Base-by-base conservation (phyloP, 805 yeast genomes). In the Saturnispora mendoncae region DNA sequence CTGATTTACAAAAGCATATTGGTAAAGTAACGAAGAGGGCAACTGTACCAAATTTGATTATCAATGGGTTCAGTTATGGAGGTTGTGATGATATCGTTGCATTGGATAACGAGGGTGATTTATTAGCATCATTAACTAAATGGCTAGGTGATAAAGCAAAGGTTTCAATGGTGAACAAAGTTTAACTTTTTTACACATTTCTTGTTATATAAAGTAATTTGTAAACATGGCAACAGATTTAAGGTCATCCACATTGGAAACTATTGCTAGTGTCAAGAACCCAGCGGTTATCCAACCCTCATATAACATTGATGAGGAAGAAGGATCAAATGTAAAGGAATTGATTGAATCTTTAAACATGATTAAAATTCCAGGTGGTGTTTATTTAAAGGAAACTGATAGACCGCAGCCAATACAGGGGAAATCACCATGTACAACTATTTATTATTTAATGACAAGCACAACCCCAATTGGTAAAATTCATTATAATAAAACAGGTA, bases 11-110 rank as follows among this genome's bases (percentile, higher is more conserved):
- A 61, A 73, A 67, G 14, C 80, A 81, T 59, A 69, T 92, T 39
- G 80, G 70, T 14, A 66, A 69, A 38, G 60, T 71, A 43, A 76
- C 95, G 4, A 94, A 92, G 6, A 76, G 96, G 51, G 64, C 64
- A 23, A 90, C 97, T 0, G 98, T 92, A 12, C 98, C 98, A 20
- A 92, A 92, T 56, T 73, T 92, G 17, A 68, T 85, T 41, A 73
- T 90, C 41, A 81, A 78, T 42, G 81, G 83, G 7, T 58, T 71
- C 20, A 79, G 90, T 36, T 71, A 83, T 49, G 98, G 98, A 30
- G 98, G 98, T 3, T 76, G 76, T 31, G 96, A 86, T 58, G 97
- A 88, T 42, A 75, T 92, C 58, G 66, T 60, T 20, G 68, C 64
- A 26, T 63, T 85, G 43, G 87, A 84, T 53, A 65, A 68, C 17